Evolutionary conservation across 1,139 yeast genomes (phyloP).

Genomic region (Candida sp.): DNA sequence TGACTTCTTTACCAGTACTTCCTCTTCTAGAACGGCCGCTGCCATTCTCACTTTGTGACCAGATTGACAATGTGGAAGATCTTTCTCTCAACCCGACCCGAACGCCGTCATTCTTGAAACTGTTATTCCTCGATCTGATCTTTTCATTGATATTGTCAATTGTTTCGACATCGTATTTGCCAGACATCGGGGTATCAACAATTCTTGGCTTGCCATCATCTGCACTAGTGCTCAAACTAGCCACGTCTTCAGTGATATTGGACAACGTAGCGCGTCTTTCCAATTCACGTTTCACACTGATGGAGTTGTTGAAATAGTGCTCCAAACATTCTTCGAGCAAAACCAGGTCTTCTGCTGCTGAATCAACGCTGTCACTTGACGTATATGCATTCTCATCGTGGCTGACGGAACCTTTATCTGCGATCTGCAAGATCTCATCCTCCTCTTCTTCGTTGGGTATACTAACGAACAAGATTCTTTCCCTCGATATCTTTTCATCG

Average conservation of each 20-base stretch:
- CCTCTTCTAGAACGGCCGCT: constrained; percentile 49
- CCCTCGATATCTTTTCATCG: constrained; percentile 71
- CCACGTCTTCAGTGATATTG: constrained; percentile 12
- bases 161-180: constrained; percentile 9
- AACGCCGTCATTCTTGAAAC: constrained; percentile 7
- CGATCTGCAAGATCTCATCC: constrained; percentile 1
- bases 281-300: constrained; percentile 69
- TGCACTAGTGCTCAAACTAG: constrained; percentile 5
- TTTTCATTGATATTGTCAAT: constrained; percentile 13
- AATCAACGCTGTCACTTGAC: neutral
- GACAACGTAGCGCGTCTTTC: constrained; percentile 46
- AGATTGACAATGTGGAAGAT: constrained; percentile 47
- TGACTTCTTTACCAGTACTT: constrained; percentile 63
- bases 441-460: constrained; percentile 52
- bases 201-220: constrained; percentile 13
- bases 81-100: constrained; percentile 38
- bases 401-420: constrained; percentile 1
- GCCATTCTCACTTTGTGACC: constrained; percentile 33
- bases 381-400: constrained; percentile 4
- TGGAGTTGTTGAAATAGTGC: constrained; percentile 72
- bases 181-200: constrained; percentile 9
- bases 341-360: constrained; percentile 39
- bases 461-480: constrained; percentile 70
- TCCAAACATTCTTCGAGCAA: constrained; percentile 75
- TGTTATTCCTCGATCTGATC: constrained; percentile 7